Evolutionary conservation across 257 asterid genomes (phyloP).

Genomic region (Paraleonurus japonicus): DNA sequence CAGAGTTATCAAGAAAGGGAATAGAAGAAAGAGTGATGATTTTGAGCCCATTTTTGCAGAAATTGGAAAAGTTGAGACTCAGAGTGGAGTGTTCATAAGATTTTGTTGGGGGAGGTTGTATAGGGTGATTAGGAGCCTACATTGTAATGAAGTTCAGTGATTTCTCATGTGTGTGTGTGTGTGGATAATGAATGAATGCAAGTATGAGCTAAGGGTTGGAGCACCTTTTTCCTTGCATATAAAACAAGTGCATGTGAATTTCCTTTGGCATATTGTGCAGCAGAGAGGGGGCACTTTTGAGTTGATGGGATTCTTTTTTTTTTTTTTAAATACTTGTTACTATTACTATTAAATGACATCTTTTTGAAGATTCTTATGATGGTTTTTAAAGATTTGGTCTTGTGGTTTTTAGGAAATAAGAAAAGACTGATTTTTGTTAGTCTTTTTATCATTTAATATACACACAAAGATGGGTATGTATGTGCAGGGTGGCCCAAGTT

Average conservation of each 20-base stretch:
- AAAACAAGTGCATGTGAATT: conserved; percentile 75
- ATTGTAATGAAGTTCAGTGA: conserved; percentile 24
- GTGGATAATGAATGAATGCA: conserved; percentile 36
- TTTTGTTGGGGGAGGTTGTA: neutral
- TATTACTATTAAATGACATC: neutral
- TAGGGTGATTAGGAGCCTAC: conserved; percentile 26
- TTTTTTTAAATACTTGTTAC: neutral
- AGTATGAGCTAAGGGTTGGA: conserved; percentile 34
- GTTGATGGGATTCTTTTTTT: neutral
- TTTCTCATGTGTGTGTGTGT: conserved; percentile 30
- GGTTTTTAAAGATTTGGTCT: conserved; percentile 3
- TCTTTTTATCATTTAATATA: neutral
- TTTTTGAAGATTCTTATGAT: conserved; percentile 20
- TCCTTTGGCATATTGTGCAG: conserved; percentile 54
- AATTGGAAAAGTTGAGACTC: conserved; percentile 8
- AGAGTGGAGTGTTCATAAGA: conserved; percentile 13
- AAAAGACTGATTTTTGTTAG: neutral
- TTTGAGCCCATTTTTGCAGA: conserved; percentile 36
- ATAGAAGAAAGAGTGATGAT: conserved; percentile 23
- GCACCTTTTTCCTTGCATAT: conserved; percentile 41
- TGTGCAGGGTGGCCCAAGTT: neutral
- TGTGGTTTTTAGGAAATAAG: neutral
- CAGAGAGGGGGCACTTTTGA: conserved; percentile 2
- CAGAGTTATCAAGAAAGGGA: conserved; percentile 34
- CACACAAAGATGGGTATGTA: neutral